These are phyloP conservation scores for Tetragonia tetragonoides DNA, from an alignment of 148 eudicot species.

Conservation along the genomic window DNA sequence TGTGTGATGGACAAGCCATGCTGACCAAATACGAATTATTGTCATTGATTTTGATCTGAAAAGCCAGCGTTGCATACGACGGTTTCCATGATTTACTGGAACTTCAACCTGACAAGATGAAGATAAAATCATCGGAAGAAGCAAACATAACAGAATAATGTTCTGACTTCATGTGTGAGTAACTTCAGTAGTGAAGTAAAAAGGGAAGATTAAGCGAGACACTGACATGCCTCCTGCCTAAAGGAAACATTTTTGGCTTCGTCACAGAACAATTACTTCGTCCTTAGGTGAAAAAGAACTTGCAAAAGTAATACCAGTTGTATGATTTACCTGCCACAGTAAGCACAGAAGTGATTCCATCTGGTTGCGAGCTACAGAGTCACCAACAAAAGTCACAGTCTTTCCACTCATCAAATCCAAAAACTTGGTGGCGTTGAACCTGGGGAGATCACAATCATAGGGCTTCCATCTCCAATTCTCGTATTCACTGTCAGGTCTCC, in stretches of 20 bases:
- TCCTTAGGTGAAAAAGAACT: background rate
- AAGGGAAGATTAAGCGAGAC: too few species aligned
- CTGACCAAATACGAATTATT: slow-evolving; percentile 85
- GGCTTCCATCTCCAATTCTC: slow-evolving; percentile 91
- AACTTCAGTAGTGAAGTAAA: too few species aligned
- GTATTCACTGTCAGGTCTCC: slow-evolving; percentile 86
- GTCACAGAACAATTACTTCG: background rate
- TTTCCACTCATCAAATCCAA: slow-evolving; percentile 68
- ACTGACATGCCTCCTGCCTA: too few species aligned
- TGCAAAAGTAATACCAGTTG: background rate
- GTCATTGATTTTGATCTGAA: slow-evolving; percentile 73
- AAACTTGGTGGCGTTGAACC: slow-evolving; percentile 50
- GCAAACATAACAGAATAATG: too few species aligned
- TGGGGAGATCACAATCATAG: slow-evolving; percentile 62
- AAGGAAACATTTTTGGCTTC: background rate
- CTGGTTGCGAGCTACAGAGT: slow-evolving; percentile 64
- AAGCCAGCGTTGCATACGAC: slow-evolving; percentile 72
- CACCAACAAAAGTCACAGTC: slow-evolving; percentile 65
- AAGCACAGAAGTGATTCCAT: slow-evolving; percentile 54
- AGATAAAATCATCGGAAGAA: background rate
- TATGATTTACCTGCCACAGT: slow-evolving; percentile 63
- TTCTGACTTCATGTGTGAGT: background rate
- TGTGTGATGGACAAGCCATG: slow-evolving; percentile 88
- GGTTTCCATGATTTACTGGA: slow-evolving; percentile 71
- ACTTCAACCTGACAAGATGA: slow-evolving; percentile 54